A percentile compares a stretch with the other conserved stretches of the same genome.
Conservation (phyloP, 2,329 filamentous ascomycete species). For the Aspergillus awamori region DNA sequence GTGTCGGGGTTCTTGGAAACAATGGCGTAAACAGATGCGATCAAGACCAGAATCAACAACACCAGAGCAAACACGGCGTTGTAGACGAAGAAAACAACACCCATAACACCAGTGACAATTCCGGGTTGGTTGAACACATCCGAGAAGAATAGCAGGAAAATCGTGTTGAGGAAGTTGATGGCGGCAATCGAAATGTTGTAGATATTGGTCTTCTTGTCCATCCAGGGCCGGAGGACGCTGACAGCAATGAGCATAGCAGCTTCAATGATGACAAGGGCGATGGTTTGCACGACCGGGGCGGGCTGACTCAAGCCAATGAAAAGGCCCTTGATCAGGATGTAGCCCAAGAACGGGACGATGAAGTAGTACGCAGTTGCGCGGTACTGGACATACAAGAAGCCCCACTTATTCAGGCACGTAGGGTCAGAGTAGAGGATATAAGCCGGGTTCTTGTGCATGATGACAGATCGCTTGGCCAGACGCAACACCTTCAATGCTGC, state of each 20-base stretch:
- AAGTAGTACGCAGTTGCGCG: conserved; percentile 95
- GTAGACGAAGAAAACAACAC: conserved; percentile 83
- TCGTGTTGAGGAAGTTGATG: conserved; percentile 86
- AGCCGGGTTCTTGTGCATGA: conserved; percentile 92
- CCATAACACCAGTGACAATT: conserved; percentile 83
- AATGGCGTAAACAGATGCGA: conserved; percentile 76
- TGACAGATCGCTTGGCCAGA: conserved; percentile 83
- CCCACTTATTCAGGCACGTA: conserved; percentile 94
- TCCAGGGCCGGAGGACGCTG: conserved; percentile 85
- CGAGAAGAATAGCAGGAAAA: conserved; percentile 88
- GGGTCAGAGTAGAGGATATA: conserved; percentile 97
- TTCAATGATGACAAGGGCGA: conserved; percentile 83
- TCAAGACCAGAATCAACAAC: conserved; percentile 78
- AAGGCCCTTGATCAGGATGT: conserved; percentile 84
- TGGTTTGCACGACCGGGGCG: conserved; percentile 71
- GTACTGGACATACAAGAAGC: conserved; percentile 96
- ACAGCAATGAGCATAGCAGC: conserved; percentile 74
- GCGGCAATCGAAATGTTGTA: conserved; percentile 93
- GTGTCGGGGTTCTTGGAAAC: conserved; percentile 92
- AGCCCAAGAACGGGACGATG: conserved; percentile 76
- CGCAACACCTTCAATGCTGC: conserved; percentile 86
- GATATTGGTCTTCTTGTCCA: conserved; percentile 97
- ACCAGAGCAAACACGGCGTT: conserved; percentile 84
- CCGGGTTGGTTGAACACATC: conserved; percentile 81
- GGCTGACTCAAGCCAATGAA: conserved; percentile 82